These are phyloP conservation scores for Zizania palustris DNA, from an alignment of 202 grass and related monocot species.

Conservation along the genomic window DNA sequence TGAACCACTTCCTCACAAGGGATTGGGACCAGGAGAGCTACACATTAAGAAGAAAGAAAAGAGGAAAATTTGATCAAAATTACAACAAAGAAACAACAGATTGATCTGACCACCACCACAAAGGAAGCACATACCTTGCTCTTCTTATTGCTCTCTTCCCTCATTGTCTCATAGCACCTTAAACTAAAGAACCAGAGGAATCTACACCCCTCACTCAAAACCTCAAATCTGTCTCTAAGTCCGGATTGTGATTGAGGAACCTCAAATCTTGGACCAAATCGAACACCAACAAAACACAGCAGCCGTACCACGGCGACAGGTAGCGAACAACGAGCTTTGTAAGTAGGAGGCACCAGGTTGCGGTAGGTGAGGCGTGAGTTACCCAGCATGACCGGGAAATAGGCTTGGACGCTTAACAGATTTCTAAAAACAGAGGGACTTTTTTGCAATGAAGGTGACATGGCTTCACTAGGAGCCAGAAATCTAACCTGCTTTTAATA, in stretches of 20 bases:
- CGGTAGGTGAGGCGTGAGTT: too few species aligned
- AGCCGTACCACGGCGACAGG: neutral
- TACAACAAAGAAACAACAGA: constrained; percentile 19
- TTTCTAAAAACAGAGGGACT: too few species aligned
- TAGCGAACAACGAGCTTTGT: too few species aligned
- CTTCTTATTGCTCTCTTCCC: constrained; percentile 76
- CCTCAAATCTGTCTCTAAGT: constrained; percentile 15
- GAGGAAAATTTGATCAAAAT: constrained; percentile 30
- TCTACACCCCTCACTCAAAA: neutral
- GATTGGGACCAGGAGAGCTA: constrained; percentile 97
- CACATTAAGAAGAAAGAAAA: constrained; percentile 24
- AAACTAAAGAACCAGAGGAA: neutral
- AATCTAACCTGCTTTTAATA: too few species aligned
- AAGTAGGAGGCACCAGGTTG: too few species aligned
- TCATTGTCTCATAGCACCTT: constrained; percentile 79
- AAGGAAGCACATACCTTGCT: constrained; percentile 66
- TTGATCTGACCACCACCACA: neutral
- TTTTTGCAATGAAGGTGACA: too few species aligned
- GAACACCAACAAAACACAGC: neutral
- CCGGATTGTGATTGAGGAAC: constrained; percentile 15
- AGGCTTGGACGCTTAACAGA: too few species aligned
- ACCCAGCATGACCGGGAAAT: too few species aligned
- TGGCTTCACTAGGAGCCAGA: too few species aligned
- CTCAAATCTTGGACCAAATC: constrained; percentile 27
- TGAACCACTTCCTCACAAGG: constrained; percentile 93